A percentile compares a stretch with the other conserved stretches of the same genome.
Conservation (phyloP, 169 alveolate species). For the Plasmodium gonderi region DNA sequence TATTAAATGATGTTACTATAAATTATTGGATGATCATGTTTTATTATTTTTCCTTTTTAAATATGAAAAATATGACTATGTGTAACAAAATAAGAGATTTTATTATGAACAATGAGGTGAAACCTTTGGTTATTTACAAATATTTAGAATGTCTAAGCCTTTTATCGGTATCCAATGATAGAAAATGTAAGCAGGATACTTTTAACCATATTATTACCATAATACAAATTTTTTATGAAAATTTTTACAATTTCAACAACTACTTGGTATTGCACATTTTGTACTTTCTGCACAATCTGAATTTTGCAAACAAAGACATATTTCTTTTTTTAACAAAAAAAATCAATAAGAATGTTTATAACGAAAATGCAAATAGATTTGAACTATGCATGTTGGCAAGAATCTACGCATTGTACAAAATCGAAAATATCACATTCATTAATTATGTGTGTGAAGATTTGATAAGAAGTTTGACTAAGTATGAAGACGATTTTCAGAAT, state of each 20-base stretch:
- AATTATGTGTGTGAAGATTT: constrained; percentile 49
- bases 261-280: constrained; percentile 31
- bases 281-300: constrained; percentile 32
- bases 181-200: not conserved
- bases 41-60: constrained; percentile 57
- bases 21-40: constrained; percentile 39
- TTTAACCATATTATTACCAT: constrained; percentile 16
- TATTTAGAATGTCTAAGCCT: constrained; percentile 51
- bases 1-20: constrained; percentile 2
- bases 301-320: constrained; percentile 10
- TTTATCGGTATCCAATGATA: constrained; percentile 5
- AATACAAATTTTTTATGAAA: constrained; percentile 23
- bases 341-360: constrained; percentile 56
- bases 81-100: constrained; percentile 17
- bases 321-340: constrained; percentile 46
- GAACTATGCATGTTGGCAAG: constrained; percentile 62
- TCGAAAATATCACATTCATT: constrained; percentile 52
- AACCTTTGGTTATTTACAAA: constrained; percentile 52
- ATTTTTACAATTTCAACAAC: constrained; percentile 38
- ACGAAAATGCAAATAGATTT: constrained; percentile 39
- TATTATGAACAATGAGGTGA: constrained; percentile 27
- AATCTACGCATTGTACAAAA: constrained; percentile 45
- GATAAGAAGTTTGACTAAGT: constrained; percentile 13
- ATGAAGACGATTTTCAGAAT: constrained; percentile 49
- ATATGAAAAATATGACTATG: constrained; percentile 29